These are phyloP conservation scores for Aspergillus tanneri DNA, from an alignment of 2,329 filamentous ascomycete genomes.

Conservation along the genomic window DNA sequence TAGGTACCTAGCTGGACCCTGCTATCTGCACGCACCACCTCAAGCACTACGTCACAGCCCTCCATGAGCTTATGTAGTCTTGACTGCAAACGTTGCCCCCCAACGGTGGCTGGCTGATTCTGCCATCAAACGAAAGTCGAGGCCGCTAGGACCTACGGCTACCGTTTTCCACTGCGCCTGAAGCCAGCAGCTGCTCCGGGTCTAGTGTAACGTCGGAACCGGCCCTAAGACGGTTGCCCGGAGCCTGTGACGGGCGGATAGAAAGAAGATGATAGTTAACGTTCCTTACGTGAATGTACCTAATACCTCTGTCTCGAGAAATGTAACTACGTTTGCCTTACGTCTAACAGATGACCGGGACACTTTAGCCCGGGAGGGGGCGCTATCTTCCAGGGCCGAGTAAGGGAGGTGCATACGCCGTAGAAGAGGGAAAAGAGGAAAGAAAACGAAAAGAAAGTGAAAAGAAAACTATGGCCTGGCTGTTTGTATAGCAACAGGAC, in stretches of 20 bases:
- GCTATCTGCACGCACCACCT: not conserved
- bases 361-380: too few relatives aligned
- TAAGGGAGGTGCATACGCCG: too few relatives aligned
- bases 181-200: constrained; percentile 7
- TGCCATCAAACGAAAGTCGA: constrained; percentile 16
- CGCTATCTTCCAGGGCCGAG: too few relatives aligned
- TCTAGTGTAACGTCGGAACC: constrained; percentile 1
- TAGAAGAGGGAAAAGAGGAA: too few relatives aligned
- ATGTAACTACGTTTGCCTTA: too few relatives aligned
- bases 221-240: constrained; percentile 3
- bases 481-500: too few relatives aligned
- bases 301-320: not conserved
- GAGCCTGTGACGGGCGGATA: constrained; percentile 8
- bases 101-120: constrained; percentile 11
- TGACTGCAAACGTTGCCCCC: too few relatives aligned
- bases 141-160: not conserved
- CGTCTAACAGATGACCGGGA: too few relatives aligned
- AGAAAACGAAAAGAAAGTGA: too few relatives aligned
- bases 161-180: constrained; percentile 1
- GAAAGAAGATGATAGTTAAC: constrained; percentile 4
- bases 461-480: too few relatives aligned
- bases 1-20: not conserved
- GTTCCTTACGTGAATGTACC: not conserved
- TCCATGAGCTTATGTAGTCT: not conserved
- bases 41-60: not conserved